phyloP scores from a whole-genome alignment of 139 green algal genomes.

The Yamagishiella unicocca region DNA sequence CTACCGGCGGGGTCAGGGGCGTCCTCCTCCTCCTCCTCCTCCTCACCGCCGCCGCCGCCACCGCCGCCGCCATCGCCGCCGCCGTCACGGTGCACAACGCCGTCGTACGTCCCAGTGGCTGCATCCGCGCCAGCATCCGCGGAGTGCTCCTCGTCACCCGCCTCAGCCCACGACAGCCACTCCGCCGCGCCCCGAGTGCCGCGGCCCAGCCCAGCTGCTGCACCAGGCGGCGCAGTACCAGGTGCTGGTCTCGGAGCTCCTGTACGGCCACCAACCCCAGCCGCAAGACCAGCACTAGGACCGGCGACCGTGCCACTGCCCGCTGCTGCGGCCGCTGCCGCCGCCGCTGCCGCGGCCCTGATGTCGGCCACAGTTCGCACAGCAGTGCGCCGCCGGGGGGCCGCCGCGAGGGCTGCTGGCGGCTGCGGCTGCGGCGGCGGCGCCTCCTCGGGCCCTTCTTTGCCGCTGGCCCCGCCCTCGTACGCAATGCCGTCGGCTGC shows the following conservation, averaged over 20 bases:
- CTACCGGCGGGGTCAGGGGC: not conserved
- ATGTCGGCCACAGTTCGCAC: not conserved
- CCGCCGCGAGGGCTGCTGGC: too few species aligned
- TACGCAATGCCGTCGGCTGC: not conserved
- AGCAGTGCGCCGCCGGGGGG: not conserved
- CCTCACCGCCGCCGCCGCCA: not conserved
- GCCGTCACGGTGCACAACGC: not conserved
- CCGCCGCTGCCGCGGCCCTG: not conserved
- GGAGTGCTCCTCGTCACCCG: not conserved
- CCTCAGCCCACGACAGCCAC: slow-evolving; percentile 9
- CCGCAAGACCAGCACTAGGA: not conserved
- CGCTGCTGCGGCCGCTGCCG: not conserved
- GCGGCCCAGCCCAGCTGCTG: not conserved
- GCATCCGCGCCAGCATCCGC: not conserved
- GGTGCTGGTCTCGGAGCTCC: too few species aligned
- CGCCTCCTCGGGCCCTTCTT: not conserved
- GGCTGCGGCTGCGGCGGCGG: too few species aligned
- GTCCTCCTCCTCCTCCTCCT: not conserved
- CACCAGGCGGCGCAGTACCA: not conserved
- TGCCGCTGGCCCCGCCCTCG: not conserved
- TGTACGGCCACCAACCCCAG: too few species aligned
- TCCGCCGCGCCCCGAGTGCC: not conserved
- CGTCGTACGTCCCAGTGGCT: not conserved
- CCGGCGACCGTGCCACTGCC: not conserved
- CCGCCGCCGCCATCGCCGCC: not conserved